Base-by-base conservation (phyloP, 2,329 filamentous ascomycete genomes). In the Parastagonospora nodorum region DNA sequence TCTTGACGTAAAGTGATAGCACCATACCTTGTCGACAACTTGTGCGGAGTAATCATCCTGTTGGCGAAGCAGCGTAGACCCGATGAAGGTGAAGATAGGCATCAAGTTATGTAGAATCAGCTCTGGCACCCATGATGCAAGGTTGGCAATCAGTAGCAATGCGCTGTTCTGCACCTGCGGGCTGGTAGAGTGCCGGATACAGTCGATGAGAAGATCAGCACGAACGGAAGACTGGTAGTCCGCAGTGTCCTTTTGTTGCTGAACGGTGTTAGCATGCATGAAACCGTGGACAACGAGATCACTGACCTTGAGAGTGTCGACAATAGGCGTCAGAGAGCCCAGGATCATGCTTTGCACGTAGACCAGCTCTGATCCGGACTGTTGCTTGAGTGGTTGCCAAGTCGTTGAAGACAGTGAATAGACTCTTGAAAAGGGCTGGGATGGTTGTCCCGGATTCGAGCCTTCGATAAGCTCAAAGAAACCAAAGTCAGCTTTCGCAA, bases 51-150 rank as follows among this genome's bases (percentile, higher is more conserved):
- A 97, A 63, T 97, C 93, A 65, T 99, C 95, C 63, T 90, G 91
- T 75, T 97, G 93, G 42, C 90, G 87, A 42, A 99, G 82, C 15
- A 97, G 88, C 3, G 90, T 96, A 37, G 88, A 89, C 36, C 93
- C 92, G 88, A 97, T 97, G 71, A 97, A 97, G 0, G 94, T 97
- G 76, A 99, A 99, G 45, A 99, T 93, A 10, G 94, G 94, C 94
- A 99, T 99, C 46, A 99, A 90, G 63, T 92, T 97, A 75, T 99
- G 93, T 50, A 99, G 81, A 2, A 99, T 90, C 41, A 96, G 79
- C 71, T 96, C 92, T 0, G 95, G 94, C 0, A 91, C 90, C 60
- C 92, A 89, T 33, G 88, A 88, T 16, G 94, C 93, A 35, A 99
- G 80, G 49, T 87, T 88, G 19, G 93, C 92, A 50, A 97, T 90